phyloP scores from a whole-genome alignment of 2,329 filamentous ascomycete genomes.

The Pseudophaeomoniella oleicola region DNA sequence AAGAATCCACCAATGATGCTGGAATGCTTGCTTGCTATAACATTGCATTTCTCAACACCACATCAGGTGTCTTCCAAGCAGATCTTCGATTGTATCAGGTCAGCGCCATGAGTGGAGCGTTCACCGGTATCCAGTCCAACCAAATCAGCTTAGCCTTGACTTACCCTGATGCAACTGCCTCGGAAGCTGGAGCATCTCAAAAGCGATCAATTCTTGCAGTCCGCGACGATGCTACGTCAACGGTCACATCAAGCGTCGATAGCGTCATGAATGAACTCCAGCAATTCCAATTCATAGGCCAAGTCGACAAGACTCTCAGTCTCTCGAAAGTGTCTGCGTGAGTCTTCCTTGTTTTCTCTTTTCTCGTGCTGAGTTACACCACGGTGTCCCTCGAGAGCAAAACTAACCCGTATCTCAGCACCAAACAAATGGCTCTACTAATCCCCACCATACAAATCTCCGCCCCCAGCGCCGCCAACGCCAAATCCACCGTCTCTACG shows the following conservation, averaged over 20 bases:
- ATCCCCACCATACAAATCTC: constrained; percentile 19
- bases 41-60: constrained; percentile 52
- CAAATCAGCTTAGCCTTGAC: constrained; percentile 15
- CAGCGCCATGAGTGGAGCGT: constrained; percentile 37
- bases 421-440: constrained; percentile 16
- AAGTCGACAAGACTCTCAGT: constrained; percentile 13
- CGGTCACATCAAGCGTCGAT: constrained; percentile 2
- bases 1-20: constrained; percentile 50
- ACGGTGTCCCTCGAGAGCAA: no score
- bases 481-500: constrained; percentile 9
- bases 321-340: constrained; percentile 16
- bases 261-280: constrained; percentile 13
- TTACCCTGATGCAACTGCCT: constrained; percentile 11
- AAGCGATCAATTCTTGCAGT: not conserved
- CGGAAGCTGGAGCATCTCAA: constrained; percentile 7
- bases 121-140: constrained; percentile 23
- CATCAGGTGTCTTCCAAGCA: constrained; percentile 54
- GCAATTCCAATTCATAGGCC: constrained; percentile 19
- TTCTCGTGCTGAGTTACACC: no score
- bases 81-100: constrained; percentile 63
- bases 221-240: not conserved
- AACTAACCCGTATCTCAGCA: constrained; percentile 2
- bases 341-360: constrained; percentile 2
- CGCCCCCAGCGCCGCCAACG: constrained; percentile 8
- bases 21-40: constrained; percentile 77